Evolutionary conservation across 1,284 basidiomycete genomes (phyloP).

Genomic region (Afroboletus lepidellus): DNA sequence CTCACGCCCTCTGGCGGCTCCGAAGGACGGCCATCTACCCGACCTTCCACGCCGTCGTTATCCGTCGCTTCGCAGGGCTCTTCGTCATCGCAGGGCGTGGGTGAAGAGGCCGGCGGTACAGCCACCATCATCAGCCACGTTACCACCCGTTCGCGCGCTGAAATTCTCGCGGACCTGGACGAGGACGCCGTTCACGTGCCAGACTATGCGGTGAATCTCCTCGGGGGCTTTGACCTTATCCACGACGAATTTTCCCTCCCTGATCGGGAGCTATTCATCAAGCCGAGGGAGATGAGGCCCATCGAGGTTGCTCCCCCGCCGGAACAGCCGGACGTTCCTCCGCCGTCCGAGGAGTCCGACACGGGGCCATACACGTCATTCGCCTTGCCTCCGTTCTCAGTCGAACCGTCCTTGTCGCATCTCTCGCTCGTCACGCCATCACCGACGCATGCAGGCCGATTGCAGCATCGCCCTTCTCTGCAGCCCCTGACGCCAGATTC

Average conservation of each 20-base stretch:
- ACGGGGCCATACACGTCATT: slow-evolving; percentile 34
- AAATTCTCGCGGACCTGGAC: slow-evolving; percentile 34
- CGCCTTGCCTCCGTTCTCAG: slow-evolving; percentile 29
- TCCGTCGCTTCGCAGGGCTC: slow-evolving; percentile 29
- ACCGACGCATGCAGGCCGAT: slow-evolving; percentile 11
- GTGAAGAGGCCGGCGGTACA: slow-evolving; percentile 21
- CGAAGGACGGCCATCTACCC: slow-evolving; percentile 25
- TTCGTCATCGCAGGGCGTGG: slow-evolving; percentile 22
- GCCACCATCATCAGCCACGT: slow-evolving; percentile 34
- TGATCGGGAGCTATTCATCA: slow-evolving; percentile 29
- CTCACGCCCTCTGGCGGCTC: slow-evolving; percentile 19
- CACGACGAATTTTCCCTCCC: slow-evolving; percentile 33
- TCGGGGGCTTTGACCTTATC: slow-evolving; percentile 33
- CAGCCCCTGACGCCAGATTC: slow-evolving; percentile 33
- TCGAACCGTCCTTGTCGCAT: slow-evolving; percentile 21
- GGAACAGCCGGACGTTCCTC: slow-evolving; percentile 13
- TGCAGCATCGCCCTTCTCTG: slow-evolving; percentile 28
- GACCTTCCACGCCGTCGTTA: slow-evolving; percentile 30
- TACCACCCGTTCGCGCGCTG: slow-evolving; percentile 28
- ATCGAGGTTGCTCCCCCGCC: slow-evolving; percentile 31
- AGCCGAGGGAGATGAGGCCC: slow-evolving; percentile 32
- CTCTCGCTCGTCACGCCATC: slow-evolving; percentile 21
- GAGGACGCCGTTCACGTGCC: slow-evolving; percentile 30
- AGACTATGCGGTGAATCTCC: slow-evolving; percentile 33
- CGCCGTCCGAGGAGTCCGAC: slow-evolving; percentile 33